Conservation (phyloP, 2,329 filamentous ascomycete species). For the Penicillium hesseltinei region DNA sequence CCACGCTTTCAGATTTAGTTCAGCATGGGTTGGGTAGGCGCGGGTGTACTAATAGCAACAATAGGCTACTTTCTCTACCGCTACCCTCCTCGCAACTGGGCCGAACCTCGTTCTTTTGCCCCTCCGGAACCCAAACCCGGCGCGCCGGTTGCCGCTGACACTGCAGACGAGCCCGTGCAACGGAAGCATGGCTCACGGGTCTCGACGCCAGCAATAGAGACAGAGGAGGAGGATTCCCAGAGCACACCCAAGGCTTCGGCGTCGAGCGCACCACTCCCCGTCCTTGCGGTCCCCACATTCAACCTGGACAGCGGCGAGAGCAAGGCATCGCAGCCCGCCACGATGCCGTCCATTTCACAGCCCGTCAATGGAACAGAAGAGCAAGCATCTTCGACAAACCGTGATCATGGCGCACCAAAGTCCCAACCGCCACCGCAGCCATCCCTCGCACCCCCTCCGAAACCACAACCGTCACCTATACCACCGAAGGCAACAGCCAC, state of each 20-base stretch:
- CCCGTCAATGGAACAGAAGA: conserved; percentile 4
- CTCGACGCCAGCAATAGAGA: conserved; percentile 11
- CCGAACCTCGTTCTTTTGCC: conserved; percentile 11
- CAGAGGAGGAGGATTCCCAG: conserved; percentile 26
- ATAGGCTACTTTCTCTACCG: conserved; percentile 42
- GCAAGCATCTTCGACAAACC: conserved; percentile 3
- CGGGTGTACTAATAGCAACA: conserved; percentile 40
- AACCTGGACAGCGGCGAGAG: conserved; percentile 27
- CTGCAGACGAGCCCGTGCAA: conserved; percentile 12
- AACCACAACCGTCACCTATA: conserved; percentile 10
- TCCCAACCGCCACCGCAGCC: conserved; percentile 9
- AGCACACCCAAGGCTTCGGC: conserved; percentile 40
- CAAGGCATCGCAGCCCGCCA: conserved; percentile 4
- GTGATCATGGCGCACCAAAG: conserved; percentile 10
- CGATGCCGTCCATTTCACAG: conserved; percentile 8
- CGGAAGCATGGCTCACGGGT: conserved; percentile 7
- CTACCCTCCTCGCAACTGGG: conserved; percentile 38
- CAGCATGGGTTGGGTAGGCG: conserved; percentile 45
- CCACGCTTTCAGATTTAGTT: conserved; percentile 5
- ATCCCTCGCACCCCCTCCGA: conserved; percentile 10
- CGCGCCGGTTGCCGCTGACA: conserved; percentile 7
- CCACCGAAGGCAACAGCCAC: conserved; percentile 11
- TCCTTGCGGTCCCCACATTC: conserved; percentile 34
- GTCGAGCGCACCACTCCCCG: conserved; percentile 19
- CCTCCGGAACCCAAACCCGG: conserved; percentile 22